Evolutionary conservation across 352 stramenopile genomes (phyloP).

Genomic region (Phytophthora tubulina): DNA sequence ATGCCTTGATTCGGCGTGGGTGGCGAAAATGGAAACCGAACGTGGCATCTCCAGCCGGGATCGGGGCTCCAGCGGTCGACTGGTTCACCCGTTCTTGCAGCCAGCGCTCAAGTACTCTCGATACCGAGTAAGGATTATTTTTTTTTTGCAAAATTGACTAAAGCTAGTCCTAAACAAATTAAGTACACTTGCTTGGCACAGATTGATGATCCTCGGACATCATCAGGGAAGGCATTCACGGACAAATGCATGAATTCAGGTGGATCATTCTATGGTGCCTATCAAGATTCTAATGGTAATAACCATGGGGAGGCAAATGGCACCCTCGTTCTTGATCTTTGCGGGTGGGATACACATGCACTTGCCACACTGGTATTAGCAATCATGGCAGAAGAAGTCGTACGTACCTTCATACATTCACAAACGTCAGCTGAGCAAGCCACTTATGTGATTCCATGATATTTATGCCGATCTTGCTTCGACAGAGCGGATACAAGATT

Average conservation of each 20-base stretch:
- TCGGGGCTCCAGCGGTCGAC: constrained; percentile 40
- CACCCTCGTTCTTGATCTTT: constrained; percentile 46
- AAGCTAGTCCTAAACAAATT: background rate
- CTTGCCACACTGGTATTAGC: constrained; percentile 49
- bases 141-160: background rate
- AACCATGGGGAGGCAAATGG: constrained; percentile 31
- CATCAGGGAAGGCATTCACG: constrained; percentile 17
- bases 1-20: constrained; percentile 56
- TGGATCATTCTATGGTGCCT: constrained; percentile 37
- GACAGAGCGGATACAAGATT: constrained; percentile 46
- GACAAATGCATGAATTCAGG: constrained; percentile 14
- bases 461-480: background rate
- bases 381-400: constrained; percentile 58
- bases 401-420: background rate
- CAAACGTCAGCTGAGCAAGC: too few species aligned
- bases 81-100: constrained; percentile 57
- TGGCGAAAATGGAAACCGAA: constrained; percentile 36
- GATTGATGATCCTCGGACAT: constrained; percentile 42
- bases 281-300: constrained; percentile 21
- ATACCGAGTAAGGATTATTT: constrained; percentile 24
- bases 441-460: too few species aligned
- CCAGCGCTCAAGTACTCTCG: constrained; percentile 42
- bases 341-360: constrained; percentile 54
- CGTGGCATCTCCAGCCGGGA: constrained; percentile 33
- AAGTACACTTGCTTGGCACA: background rate